Conservation (phyloP, 495 filamentous ascomycete genomes). For the Thermochaetoides thermophila region DNA sequence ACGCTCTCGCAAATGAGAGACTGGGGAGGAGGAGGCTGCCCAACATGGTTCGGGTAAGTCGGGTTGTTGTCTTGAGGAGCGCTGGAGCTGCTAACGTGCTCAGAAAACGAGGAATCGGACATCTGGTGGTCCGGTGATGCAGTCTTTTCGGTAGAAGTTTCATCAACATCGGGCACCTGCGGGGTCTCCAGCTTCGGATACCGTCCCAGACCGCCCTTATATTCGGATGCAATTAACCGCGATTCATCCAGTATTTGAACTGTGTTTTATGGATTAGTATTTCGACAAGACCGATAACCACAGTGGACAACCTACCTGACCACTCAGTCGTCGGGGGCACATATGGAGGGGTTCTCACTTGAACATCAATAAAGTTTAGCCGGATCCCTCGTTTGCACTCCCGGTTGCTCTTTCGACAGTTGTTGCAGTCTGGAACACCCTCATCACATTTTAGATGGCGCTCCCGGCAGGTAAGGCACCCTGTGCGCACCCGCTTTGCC, state of each 20-base stretch:
- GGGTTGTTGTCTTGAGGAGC: neutral
- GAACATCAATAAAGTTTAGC: slow-evolving; percentile 86
- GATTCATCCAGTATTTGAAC: slow-evolving; percentile 78
- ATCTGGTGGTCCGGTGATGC: neutral
- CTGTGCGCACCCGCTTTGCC: slow-evolving; percentile 56
- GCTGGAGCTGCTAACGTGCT: neutral
- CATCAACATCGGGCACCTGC: too few species aligned
- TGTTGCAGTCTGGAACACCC: slow-evolving; percentile 58
- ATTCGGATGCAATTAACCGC: slow-evolving; percentile 80
- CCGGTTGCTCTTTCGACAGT: slow-evolving; percentile 78
- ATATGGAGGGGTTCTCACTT: slow-evolving; percentile 53
- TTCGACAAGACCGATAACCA: too few species aligned
- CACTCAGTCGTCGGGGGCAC: slow-evolving; percentile 48
- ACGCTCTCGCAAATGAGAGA: neutral
- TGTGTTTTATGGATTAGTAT: too few species aligned
- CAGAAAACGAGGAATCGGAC: neutral
- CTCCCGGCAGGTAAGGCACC: slow-evolving; percentile 65
- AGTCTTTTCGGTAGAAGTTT: too few species aligned
- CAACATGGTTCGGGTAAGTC: slow-evolving; percentile 2
- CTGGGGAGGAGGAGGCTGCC: slow-evolving; percentile 3
- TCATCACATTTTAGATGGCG: slow-evolving; percentile 64
- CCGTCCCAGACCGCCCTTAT: slow-evolving; percentile 61
- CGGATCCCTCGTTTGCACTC: slow-evolving; percentile 75
- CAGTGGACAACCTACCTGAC: slow-evolving; percentile 35
- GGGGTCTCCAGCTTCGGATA: slow-evolving; percentile 55